Conservation (phyloP, 306 rosid genomes). For the Arachis hypogaea region DNA sequence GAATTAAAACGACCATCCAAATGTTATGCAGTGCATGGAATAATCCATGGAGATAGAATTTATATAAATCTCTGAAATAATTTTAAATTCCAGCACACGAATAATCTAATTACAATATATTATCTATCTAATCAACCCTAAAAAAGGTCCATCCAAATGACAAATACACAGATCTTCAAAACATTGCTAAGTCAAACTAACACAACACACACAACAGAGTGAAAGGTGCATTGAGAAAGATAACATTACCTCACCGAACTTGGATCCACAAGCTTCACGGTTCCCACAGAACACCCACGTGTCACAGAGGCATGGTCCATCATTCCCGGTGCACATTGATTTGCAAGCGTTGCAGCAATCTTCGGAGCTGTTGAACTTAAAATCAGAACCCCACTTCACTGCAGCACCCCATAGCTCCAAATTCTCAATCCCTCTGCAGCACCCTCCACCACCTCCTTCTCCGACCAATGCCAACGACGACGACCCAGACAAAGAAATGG, state of each 20-base stretch:
- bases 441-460: slow-evolving; percentile 39
- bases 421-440: slow-evolving; percentile 79
- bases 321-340: slow-evolving; percentile 79
- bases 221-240: slow-evolving; percentile 11
- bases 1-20: too few relatives aligned
- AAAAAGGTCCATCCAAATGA: slow-evolving; percentile 4
- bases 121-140: neutral
- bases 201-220: neutral
- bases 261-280: slow-evolving; percentile 69
- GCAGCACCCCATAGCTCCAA: slow-evolving; percentile 92
- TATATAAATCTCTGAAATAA: neutral
- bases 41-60: neutral
- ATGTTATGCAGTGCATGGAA: too few relatives aligned
- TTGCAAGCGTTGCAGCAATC: slow-evolving; percentile 87
- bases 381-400: slow-evolving; percentile 94
- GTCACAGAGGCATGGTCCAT: slow-evolving; percentile 93
- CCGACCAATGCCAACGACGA: slow-evolving; percentile 39
- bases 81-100: slow-evolving; percentile 14
- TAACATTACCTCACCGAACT: slow-evolving; percentile 80
- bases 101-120: neutral
- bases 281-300: slow-evolving; percentile 90
- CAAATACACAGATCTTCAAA: slow-evolving; percentile 26
- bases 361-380: slow-evolving; percentile 70
- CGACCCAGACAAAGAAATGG: slow-evolving; percentile 34
- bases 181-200: slow-evolving; percentile 8